Base-by-base conservation (phyloP, 1,284 basidiomycete species). In the Coniferiporia weirii region DNA sequence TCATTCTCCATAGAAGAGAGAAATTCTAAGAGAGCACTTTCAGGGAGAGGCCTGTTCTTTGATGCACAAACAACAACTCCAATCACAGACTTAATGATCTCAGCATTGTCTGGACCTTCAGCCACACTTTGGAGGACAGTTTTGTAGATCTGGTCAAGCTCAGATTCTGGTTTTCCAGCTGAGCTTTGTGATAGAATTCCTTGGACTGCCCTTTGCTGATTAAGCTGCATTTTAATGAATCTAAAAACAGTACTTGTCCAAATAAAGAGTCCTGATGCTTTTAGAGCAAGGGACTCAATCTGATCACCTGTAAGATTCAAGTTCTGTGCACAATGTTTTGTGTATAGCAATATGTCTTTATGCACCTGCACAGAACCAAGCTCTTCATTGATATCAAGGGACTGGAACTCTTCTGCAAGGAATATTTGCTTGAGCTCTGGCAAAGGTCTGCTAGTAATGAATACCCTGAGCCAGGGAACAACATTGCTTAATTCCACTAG, bases 241-340 rank as follows among this genome's bases (percentile, higher is more conserved):
- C 66, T 69, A 56, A 70, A 61, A 35, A 68, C 67, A 1, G 69
- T 70, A 19, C 62, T 60, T 8, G 69, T 64, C 54, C 69, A 70
- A 19, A 70, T 70, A 46, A 70, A 70, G 13, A 70, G 56, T 4
- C 66, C 66, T n/a, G 62, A 56, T 3, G 68, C 61, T 38, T 63
- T 68, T 19, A 63, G 43, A n/a, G 67, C 63, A 22, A 70, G 59
- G 34, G 44, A 38, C 12, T 63, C 60, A 10, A 68, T 47, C 22
- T 67, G 64, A 12, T 44, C 38, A 46, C 51, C 40, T 51, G 52
- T 13, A 52, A 56, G 20, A 27, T 68, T 59, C 38, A 45, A 45
- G 10, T 64, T 56, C 17, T 48, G 15, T 12, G 38, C 17, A 27
- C 38, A 34, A 38, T 43, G 19, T 8, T 43, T 50, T n/a, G 49